Evolutionary conservation across 495 filamentous ascomycete genomes (phyloP), one percentile per base, ranked within the genome.

Genomic region (Penicillium cataractarum): DNA sequence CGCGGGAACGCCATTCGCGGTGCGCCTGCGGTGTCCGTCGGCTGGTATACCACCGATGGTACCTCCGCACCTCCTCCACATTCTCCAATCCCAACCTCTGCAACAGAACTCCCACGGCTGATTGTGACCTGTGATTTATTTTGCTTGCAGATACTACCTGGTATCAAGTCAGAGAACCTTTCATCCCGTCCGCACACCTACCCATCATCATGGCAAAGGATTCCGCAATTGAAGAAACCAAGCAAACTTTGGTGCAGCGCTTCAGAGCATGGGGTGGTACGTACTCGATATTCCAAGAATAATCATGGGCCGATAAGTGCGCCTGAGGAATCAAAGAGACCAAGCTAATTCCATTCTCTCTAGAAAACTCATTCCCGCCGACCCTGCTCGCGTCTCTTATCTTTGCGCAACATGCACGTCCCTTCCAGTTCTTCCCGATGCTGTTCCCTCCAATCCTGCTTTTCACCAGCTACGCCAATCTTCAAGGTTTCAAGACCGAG

Each of bases 381-480:
- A 90, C 88, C 32, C 78, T 89, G 19, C 88, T 94, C 48, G 91
- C 92, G 44, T 89, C 91, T 12, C 85, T 97, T 52, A 87, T 96
- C 62, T 84, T 87, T 6, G 86, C 91, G 22, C 90, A 93, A 63
- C 87, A 93, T 76, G 76, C 82, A 58, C 90, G 90, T 7, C 93
- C 93, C 7, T 84, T 90, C 71, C 89, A 90, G 68, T 65, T 81
- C 13, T 79, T 95, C 1, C 91, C 92, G 2, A 86, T 96, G 81
- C 78, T 92, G 65, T 92, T 97, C 79, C 83, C 92, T 35, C 90
- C 92, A 0, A 79, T 93, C 58, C 85, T 97, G n/a, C 82, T 96
- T 58, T 92, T 96, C 80, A 85, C 86, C 58, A 90, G 87, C 77
- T 98, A 97, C 75, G 82, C 93, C 48, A 94, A 92, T 72, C 71